Evolutionary conservation across 148 eudicot genomes (phyloP).

Genomic region (Drosera capensis): DNA sequence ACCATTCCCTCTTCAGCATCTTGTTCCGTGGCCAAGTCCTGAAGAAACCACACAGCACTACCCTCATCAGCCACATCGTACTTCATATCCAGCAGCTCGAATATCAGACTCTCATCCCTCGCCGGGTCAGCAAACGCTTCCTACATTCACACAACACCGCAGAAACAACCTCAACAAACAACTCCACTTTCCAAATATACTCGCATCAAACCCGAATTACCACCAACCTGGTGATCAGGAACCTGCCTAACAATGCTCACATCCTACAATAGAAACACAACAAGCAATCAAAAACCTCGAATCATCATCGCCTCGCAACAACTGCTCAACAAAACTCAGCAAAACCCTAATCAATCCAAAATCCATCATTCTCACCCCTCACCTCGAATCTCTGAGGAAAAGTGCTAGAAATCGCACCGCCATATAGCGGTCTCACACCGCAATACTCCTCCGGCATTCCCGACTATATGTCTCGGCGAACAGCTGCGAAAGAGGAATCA

Average conservation of each 20-base stretch:
- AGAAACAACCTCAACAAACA: constrained; percentile 2
- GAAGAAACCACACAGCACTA: constrained; percentile 91
- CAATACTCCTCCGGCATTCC: constrained; percentile 24
- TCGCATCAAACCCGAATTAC: neutral
- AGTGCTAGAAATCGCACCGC: constrained; percentile 51
- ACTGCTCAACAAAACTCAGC: constrained; percentile 1
- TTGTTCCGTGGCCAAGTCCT: constrained; percentile 83
- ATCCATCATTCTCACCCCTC: neutral
- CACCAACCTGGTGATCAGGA: constrained; percentile 78
- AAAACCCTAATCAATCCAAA: neutral
- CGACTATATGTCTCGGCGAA: constrained; percentile 5
- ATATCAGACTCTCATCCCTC: constrained; percentile 69
- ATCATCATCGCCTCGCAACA: too few relatives aligned
- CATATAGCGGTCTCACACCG: constrained; percentile 41
- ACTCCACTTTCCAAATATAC: neutral
- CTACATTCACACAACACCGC: constrained; percentile 18
- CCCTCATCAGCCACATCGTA: constrained; percentile 59
- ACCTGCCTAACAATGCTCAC: constrained; percentile 61
- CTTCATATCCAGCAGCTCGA: constrained; percentile 70
- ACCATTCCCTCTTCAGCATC: constrained; percentile 71
- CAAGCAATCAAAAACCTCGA: neutral
- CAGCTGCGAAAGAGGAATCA: neutral
- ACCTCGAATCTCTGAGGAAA: constrained; percentile 78
- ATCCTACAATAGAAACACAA: constrained; percentile 33
- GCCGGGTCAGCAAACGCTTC: constrained; percentile 71